Percentiles rank a stretch among this genome's conserved stretches.
Conservation (phyloP, 768 basidiomycete species). For the Multifurca ochricompacta region DNA sequence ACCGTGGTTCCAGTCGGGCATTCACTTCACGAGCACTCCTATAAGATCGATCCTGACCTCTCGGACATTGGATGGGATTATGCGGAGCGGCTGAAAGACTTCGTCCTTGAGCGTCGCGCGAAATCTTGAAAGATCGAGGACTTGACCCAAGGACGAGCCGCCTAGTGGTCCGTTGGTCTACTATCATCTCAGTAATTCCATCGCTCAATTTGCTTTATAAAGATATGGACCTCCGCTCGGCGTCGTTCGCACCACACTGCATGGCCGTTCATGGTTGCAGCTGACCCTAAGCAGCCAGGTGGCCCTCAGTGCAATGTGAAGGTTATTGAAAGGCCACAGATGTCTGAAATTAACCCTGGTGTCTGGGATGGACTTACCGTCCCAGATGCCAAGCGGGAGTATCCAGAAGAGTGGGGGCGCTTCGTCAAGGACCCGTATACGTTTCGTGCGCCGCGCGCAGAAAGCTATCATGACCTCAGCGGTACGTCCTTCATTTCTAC, state of each 20-base stretch:
- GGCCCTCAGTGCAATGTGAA: slow-evolving; percentile 47
- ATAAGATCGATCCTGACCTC: slow-evolving; percentile 96
- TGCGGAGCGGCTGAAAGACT: slow-evolving; percentile 80
- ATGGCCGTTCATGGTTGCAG: slow-evolving; percentile 71
- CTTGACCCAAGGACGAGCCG: slow-evolving; percentile 51
- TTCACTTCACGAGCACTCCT: slow-evolving; percentile 96
- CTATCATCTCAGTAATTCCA: neutral
- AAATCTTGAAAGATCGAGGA: slow-evolving; percentile 70
- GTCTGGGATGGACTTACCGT: slow-evolving; percentile 95
- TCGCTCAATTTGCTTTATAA: neutral
- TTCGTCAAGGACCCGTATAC: slow-evolving; percentile 91
- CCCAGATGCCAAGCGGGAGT: slow-evolving; percentile 81
- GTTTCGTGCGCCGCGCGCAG: slow-evolving; percentile 86
- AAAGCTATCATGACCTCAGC: slow-evolving; percentile 94
- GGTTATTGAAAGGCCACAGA: slow-evolving; percentile 91
- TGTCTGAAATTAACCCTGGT: slow-evolving; percentile 97
- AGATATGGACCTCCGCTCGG: slow-evolving; percentile 98
- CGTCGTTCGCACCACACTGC: slow-evolving; percentile 91
- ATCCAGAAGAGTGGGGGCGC: slow-evolving; percentile 90
- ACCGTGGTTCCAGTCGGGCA: slow-evolving; percentile 71
- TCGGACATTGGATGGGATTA: slow-evolving; percentile 96
- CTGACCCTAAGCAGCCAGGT: slow-evolving; percentile 21
- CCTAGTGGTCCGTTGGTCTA: slow-evolving; percentile 47
- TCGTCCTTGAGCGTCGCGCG: slow-evolving; percentile 76
- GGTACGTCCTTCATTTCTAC: slow-evolving; percentile 38